Evolutionary conservation across 331 rosid species (phyloP).

Genomic region (Rhamnella rubrinervis): DNA sequence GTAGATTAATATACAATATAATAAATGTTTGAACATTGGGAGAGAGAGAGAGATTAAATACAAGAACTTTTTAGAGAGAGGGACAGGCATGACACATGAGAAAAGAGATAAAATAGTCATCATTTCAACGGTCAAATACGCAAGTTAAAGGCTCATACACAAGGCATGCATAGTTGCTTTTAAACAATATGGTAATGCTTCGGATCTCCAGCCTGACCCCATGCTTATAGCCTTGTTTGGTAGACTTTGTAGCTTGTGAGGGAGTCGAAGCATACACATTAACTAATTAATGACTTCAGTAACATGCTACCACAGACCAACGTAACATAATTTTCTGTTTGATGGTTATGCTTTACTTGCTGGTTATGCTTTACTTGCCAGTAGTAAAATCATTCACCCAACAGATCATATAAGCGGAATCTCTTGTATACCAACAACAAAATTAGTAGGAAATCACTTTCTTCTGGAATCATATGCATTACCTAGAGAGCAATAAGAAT

Average conservation of each 20-base stretch:
- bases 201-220: neutral
- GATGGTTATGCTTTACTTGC: no score
- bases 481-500: neutral
- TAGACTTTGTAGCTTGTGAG: neutral
- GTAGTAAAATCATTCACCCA: no score
- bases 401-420: no score
- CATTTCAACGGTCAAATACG: neutral
- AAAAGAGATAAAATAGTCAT: neutral
- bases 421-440: no score
- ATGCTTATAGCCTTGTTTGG: neutral
- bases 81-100: neutral
- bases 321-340: no score
- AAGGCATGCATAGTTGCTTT: slow-evolving; percentile 5
- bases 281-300: no score
- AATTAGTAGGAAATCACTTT: no score
- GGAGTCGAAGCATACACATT: neutral
- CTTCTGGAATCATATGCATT: no score
- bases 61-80: neutral
- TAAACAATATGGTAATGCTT: neutral
- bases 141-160: slow-evolving; percentile 4
- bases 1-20: slow-evolving; percentile 17
- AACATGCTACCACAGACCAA: no score
- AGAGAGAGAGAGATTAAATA: neutral
- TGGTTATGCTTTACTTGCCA: no score
- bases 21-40: neutral